Conservation (phyloP, 306 rosid genomes). For the Oemleria cerasiformis region DNA sequence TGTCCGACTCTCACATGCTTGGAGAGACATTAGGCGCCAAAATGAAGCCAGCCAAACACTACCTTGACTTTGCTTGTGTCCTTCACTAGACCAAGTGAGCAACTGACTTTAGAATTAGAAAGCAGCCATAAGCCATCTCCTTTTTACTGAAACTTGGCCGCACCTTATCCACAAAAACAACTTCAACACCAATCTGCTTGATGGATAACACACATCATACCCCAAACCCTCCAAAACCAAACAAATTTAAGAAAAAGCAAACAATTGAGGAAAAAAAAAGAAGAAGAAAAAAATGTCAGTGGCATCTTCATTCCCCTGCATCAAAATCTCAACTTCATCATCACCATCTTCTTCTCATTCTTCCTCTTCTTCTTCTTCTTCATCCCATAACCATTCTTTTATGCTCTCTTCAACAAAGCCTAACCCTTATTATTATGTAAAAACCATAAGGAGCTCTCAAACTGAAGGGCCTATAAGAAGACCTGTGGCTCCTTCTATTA, state of each 20-base stretch:
- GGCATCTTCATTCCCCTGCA: constrained; percentile 63
- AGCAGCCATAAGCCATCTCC: constrained; percentile 9
- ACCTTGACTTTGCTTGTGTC: neutral
- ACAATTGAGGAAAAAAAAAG: neutral
- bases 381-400: constrained; percentile 35
- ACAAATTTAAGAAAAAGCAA: neutral
- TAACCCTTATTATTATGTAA: constrained; percentile 3
- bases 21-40: neutral
- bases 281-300: constrained; percentile 55
- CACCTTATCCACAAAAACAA: constrained; percentile 58
- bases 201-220: constrained; percentile 40
- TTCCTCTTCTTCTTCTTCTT: constrained; percentile 37
- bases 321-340: constrained; percentile 60
- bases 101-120: neutral
- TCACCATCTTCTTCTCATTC: constrained; percentile 34
- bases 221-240: constrained; percentile 25
- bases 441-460: constrained; percentile 64
- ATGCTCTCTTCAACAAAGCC: constrained; percentile 45
- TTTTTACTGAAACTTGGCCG: constrained; percentile 52
- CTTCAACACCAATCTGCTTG: constrained; percentile 16
- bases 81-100: neutral
- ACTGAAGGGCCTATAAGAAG: constrained; percentile 90
- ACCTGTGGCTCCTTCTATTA: constrained; percentile 73
- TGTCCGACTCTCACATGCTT: neutral
- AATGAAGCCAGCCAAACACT: constrained; percentile 2